Conservation (phyloP, 2,329 filamentous ascomycete species). For the Claviceps pazoutovae region DNA sequence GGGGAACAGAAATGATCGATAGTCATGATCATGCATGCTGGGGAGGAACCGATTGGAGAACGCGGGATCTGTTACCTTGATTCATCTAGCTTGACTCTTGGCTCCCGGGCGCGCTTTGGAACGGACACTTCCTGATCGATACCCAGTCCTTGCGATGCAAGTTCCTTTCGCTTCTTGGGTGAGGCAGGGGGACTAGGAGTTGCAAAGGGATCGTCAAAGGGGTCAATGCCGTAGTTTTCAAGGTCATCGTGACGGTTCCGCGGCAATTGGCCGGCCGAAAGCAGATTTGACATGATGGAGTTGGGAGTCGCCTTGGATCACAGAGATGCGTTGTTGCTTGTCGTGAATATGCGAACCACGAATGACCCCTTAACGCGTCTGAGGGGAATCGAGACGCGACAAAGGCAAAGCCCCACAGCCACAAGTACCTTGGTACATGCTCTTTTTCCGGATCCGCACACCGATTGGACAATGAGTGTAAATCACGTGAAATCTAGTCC, state of each 20-base stretch:
- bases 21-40: too few species aligned
- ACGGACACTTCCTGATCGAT: constrained; percentile 80
- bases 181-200: constrained; percentile 28
- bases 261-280: constrained; percentile 7
- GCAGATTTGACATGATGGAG: constrained; percentile 12
- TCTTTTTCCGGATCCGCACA: neutral
- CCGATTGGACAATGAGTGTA: neutral
- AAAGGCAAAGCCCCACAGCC: neutral
- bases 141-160: constrained; percentile 43
- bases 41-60: neutral
- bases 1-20: too few species aligned
- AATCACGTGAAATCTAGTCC: constrained; percentile 17
- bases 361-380: neutral
- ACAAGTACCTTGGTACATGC: neutral
- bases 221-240: constrained; percentile 60
- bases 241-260: constrained; percentile 42
- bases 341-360: neutral
- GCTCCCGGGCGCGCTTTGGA: constrained; percentile 55
- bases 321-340: neutral
- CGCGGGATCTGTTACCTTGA: constrained; percentile 35
- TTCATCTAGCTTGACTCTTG: constrained; percentile 79
- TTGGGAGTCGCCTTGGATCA: neutral
- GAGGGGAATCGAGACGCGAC: constrained; percentile 3
- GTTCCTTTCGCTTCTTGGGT: constrained; percentile 34
- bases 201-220: constrained; percentile 34